Conservation (phyloP, 2,329 filamentous ascomycete genomes). For the Pseudogymnoascus verrucosus region DNA sequence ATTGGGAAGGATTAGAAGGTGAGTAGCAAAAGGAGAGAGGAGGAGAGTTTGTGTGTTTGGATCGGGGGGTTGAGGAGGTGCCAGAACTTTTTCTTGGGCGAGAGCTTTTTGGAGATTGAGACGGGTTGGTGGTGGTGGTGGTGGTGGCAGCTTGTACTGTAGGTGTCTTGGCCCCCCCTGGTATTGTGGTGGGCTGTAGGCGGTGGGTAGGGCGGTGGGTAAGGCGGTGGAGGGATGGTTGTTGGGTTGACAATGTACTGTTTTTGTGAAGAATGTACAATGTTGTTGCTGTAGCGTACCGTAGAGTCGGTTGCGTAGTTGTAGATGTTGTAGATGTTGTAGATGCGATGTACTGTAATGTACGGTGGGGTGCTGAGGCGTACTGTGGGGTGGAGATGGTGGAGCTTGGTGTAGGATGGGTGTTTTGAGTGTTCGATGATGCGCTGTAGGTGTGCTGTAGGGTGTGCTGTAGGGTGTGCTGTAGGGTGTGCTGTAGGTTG, state of each 20-base stretch:
- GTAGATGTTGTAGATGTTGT: not conserved
- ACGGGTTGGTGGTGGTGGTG: not conserved
- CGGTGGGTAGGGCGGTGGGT: not conserved
- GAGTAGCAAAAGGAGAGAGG: not conserved
- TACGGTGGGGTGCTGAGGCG: not conserved
- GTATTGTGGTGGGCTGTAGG: not conserved
- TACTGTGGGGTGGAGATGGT: not conserved
- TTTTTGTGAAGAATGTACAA: not conserved
- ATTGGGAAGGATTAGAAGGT: not conserved
- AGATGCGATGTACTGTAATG: not conserved
- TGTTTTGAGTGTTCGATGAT: not conserved
- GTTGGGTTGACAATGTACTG: not conserved
- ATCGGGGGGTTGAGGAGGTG: not conserved
- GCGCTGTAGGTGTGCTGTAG: not conserved
- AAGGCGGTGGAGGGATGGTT: not conserved
- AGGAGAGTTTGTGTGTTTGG: not conserved
- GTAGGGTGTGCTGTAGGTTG: not conserved
- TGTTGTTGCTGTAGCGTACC: not conserved
- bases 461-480: not conserved
- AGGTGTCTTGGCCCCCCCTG: not conserved
- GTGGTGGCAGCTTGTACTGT: not conserved
- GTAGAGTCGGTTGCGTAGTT: not conserved
- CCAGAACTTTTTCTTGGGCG: constrained; percentile 1
- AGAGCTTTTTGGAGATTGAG: not conserved
- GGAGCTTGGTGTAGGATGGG: not conserved